Percentiles rank a stretch among this genome's conserved stretches.
Conservation (phyloP, 768 basidiomycete species). For the Panellus pusillus region DNA sequence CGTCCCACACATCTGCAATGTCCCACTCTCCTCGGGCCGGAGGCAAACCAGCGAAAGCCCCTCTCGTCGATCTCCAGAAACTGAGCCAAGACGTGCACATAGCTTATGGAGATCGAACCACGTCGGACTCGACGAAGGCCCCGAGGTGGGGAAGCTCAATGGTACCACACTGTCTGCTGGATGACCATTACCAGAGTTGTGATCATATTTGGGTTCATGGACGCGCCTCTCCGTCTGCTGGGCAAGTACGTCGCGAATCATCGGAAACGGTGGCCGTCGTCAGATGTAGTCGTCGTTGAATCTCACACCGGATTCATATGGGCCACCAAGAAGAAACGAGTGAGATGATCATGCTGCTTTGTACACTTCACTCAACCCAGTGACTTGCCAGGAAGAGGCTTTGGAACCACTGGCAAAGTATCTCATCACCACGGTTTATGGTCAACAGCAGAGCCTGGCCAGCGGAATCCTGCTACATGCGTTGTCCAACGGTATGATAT, state of each 20-base stretch:
- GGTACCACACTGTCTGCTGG: no score
- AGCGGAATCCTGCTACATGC: background rate
- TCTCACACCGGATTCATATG: background rate
- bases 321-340: background rate
- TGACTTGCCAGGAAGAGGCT: background rate
- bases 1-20: no score
- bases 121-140: background rate
- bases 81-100: background rate
- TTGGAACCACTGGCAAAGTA: background rate
- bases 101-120: background rate
- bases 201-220: constrained; percentile 2
- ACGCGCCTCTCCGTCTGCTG: background rate
- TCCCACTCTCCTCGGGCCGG: no score
- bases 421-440: background rate
- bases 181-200: no score
- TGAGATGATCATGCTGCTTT: background rate
- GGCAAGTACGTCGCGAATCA: background rate
- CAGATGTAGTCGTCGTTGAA: background rate
- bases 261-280: background rate
- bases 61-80: background rate
- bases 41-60: background rate
- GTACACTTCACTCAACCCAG: background rate
- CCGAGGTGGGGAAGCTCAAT: no score
- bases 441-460: background rate
- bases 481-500: background rate